These are phyloP conservation scores for Phytophthora melonis DNA, from an alignment of 352 stramenopile genomes.

Conservation along the genomic window DNA sequence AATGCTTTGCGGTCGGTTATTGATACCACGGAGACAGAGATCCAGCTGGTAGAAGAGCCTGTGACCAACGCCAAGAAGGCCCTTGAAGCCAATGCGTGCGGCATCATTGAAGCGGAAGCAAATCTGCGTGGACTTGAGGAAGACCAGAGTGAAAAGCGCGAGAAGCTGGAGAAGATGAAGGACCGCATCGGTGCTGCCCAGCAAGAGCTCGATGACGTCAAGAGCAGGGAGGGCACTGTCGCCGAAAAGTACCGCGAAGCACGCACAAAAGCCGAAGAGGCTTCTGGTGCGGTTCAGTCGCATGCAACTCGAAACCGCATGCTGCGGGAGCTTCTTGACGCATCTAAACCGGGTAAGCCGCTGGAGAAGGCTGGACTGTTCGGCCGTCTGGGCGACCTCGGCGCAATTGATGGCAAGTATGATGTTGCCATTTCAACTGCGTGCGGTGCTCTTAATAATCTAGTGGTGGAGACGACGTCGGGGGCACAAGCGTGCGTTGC, in stretches of 20 bases:
- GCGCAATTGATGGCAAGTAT: slow-evolving; percentile 95
- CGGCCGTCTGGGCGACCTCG: slow-evolving; percentile 97
- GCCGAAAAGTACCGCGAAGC: slow-evolving; percentile 70
- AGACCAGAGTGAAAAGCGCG: slow-evolving; percentile 64
- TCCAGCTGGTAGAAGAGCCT: slow-evolving; percentile 77
- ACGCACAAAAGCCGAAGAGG: slow-evolving; percentile 84
- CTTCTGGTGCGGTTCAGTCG: slow-evolving; percentile 67
- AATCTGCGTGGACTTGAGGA: slow-evolving; percentile 68
- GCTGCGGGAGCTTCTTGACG: slow-evolving; percentile 93
- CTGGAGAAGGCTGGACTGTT: slow-evolving; percentile 93
- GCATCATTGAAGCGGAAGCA: slow-evolving; percentile 63
- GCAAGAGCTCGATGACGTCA: slow-evolving; percentile 76
- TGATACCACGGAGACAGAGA: slow-evolving; percentile 83
- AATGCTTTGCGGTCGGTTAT: slow-evolving; percentile 81
- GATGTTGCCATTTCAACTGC: slow-evolving; percentile 99
- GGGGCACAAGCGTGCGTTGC: slow-evolving; percentile 96
- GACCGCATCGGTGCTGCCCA: slow-evolving; percentile 80
- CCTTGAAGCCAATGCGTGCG: slow-evolving; percentile 68
- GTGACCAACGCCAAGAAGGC: slow-evolving; percentile 84
- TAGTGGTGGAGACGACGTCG: slow-evolving; percentile 97
- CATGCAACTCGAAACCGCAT: slow-evolving; percentile 80
- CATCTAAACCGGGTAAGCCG: slow-evolving; percentile 89
- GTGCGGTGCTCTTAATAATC: slow-evolving; percentile 95
- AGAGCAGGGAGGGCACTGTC: slow-evolving; percentile 57
- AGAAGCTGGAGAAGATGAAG: slow-evolving; percentile 78